Evolutionary conservation across 108 stramenopile genomes (phyloP).

Genomic region (Discostella stelligeroides): DNA sequence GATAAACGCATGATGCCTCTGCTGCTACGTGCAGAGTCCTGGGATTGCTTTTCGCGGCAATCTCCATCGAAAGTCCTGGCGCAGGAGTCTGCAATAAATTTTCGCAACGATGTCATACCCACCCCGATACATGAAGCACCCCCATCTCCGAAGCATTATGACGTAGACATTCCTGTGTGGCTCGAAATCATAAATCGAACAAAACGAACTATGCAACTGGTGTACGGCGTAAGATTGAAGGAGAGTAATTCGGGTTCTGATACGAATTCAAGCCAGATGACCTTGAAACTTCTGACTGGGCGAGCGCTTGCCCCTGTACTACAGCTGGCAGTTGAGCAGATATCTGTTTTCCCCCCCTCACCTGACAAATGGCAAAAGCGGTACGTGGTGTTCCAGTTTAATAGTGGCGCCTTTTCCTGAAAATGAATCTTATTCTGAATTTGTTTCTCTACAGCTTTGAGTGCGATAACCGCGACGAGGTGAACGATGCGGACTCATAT

Average conservation of each 20-base stretch:
- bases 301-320: constrained; percentile 70
- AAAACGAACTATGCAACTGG: constrained; percentile 63
- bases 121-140: background rate
- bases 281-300: constrained; percentile 55
- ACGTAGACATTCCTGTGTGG: constrained; percentile 83
- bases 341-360: background rate
- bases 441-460: constrained; percentile 9
- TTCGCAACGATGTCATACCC: too few relatives aligned
- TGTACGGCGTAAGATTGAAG: constrained; percentile 74
- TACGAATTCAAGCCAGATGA: constrained; percentile 2
- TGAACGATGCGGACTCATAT: constrained; percentile 18
- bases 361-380: constrained; percentile 8
- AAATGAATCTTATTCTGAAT: background rate
- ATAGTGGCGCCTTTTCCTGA: background rate
- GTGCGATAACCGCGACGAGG: constrained; percentile 6
- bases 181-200: constrained; percentile 86
- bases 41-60: constrained; percentile 10
- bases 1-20: constrained; percentile 50
- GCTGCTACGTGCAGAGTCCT: constrained; percentile 21
- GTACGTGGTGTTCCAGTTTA: background rate
- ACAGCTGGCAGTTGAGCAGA: constrained; percentile 37
- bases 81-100: background rate
- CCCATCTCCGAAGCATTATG: constrained; percentile 19
- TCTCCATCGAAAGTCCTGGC: background rate
- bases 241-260: background rate